Conservation (phyloP, 805 yeast genomes). For the Cyberlindnera japonica region DNA sequence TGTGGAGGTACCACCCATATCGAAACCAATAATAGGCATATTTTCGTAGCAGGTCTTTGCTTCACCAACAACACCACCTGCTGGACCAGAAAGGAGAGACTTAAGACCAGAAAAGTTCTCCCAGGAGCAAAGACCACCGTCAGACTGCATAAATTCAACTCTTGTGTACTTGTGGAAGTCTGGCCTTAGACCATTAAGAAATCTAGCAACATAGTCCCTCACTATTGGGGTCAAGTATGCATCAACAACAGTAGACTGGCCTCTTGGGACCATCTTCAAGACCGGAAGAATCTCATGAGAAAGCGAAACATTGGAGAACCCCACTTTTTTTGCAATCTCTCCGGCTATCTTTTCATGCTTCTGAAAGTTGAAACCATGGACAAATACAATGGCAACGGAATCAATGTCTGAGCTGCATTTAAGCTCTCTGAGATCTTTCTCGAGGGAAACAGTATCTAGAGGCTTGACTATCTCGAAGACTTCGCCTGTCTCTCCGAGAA, state of each 20-base stretch:
- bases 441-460: slow-evolving; percentile 27
- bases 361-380: slow-evolving; percentile 36
- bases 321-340: slow-evolving; percentile 32
- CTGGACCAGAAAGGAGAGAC: slow-evolving; percentile 56
- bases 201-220: slow-evolving; percentile 35
- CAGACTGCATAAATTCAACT: slow-evolving; percentile 55
- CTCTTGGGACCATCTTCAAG: slow-evolving; percentile 38
- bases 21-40: slow-evolving; percentile 36
- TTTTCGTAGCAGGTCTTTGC: slow-evolving; percentile 49
- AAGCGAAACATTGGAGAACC: slow-evolving; percentile 25
- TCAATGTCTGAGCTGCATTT: slow-evolving; percentile 26
- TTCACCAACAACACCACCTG: slow-evolving; percentile 60
- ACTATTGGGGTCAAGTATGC: slow-evolving; percentile 44
- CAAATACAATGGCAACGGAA: slow-evolving; percentile 33
- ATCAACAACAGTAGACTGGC: slow-evolving; percentile 40
- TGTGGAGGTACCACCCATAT: slow-evolving; percentile 89
- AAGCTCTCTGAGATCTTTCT: slow-evolving; percentile 21
- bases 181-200: slow-evolving; percentile 30
- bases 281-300: slow-evolving; percentile 30
- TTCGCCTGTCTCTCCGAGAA: slow-evolving; percentile 38
- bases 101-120: slow-evolving; percentile 49
- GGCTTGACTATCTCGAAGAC: slow-evolving; percentile 37
- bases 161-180: slow-evolving; percentile 36
- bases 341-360: slow-evolving; percentile 35
- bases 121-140: slow-evolving; percentile 54